Evolutionary conservation across 305 asterid species (phyloP).

Genomic region (Galium porrigens): DNA sequence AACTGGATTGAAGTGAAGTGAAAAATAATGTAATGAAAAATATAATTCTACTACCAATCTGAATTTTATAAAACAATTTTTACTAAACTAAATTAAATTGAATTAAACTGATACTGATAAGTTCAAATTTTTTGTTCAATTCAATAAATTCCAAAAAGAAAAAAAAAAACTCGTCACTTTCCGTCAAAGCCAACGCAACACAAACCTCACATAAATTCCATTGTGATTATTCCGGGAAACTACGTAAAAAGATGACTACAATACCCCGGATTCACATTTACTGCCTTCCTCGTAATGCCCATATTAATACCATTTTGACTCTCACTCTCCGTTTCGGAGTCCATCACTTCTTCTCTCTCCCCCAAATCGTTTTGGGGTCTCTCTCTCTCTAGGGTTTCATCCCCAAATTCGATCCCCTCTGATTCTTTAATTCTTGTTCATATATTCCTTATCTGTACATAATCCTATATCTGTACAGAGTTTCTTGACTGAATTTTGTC

Average conservation of each 20-base stretch:
- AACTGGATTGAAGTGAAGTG: no score
- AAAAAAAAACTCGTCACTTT: no score
- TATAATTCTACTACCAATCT: no score
- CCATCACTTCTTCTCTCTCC: not conserved
- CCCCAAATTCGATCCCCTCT: not conserved
- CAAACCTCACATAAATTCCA: not conserved
- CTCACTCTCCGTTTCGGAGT: not conserved
- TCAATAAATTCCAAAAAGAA: no score
- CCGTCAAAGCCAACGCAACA: not conserved
- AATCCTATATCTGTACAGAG: not conserved
- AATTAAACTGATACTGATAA: no score
- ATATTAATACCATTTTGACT: not conserved
- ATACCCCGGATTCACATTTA: not conserved
- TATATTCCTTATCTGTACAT: not conserved
- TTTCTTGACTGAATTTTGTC: not conserved
- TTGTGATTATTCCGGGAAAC: not conserved
- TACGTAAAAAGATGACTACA: not conserved
- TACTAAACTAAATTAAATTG: no score
- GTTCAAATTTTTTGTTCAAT: no score
- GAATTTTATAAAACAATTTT: no score
- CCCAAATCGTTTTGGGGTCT: not conserved
- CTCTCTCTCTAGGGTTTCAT: constrained; percentile 10
- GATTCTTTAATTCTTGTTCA: not conserved
- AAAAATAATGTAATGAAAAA: no score
- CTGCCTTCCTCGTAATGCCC: not conserved